Evolutionary conservation across 306 rosid species (phyloP).

Genomic region (Begonia masoniana): DNA sequence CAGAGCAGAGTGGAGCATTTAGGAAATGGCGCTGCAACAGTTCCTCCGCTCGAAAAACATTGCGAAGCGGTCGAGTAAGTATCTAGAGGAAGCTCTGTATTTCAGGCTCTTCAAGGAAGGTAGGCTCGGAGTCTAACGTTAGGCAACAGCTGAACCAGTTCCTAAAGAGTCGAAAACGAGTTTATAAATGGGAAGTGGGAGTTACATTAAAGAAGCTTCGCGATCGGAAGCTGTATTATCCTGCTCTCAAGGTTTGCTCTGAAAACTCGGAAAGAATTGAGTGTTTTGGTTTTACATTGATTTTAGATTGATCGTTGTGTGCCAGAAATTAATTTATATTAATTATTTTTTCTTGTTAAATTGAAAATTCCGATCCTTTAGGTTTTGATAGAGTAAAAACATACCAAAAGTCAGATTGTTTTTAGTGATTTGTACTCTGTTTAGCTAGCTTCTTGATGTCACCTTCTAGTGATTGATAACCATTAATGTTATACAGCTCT

Average conservation of each 20-base stretch:
- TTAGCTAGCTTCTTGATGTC: too few species aligned
- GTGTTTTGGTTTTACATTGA: background rate
- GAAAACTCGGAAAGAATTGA: background rate
- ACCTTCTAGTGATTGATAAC: too few species aligned
- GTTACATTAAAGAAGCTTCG: slow-evolving; percentile 82
- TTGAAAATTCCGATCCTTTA: too few species aligned
- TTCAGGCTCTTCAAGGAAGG: slow-evolving; percentile 64
- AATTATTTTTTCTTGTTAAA: too few species aligned
- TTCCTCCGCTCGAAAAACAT: slow-evolving; percentile 48
- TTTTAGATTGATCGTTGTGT: too few species aligned
- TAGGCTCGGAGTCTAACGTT: slow-evolving; percentile 38
- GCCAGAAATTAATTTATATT: too few species aligned
- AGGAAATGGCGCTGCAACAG: slow-evolving; percentile 47
- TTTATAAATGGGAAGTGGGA: slow-evolving; percentile 92
- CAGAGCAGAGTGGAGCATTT: background rate
- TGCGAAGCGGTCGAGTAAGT: slow-evolving; percentile 53
- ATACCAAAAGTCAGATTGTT: too few species aligned
- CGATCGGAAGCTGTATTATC: slow-evolving; percentile 45
- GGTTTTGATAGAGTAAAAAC: too few species aligned
- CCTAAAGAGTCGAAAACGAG: slow-evolving; percentile 53
- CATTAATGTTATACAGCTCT: slow-evolving; percentile 33
- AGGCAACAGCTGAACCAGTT: slow-evolving; percentile 58
- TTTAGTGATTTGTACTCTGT: too few species aligned
- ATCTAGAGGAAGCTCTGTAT: slow-evolving; percentile 73
- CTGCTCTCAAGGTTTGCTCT: slow-evolving; percentile 67